phyloP scores from a whole-genome alignment of 371 early-diverging fungal species.

The Capillidium heterosporum region DNA sequence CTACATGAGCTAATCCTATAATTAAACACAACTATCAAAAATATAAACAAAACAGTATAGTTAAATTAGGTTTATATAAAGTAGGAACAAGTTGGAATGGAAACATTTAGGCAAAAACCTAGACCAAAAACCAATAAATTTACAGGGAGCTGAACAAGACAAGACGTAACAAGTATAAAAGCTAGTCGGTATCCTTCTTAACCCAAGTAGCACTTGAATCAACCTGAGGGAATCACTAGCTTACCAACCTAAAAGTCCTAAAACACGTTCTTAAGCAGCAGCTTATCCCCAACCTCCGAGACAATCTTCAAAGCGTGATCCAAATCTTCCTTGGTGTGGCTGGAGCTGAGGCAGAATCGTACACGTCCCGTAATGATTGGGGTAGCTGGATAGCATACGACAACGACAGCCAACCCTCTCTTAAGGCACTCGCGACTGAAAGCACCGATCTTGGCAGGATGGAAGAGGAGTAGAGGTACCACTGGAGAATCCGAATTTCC shows the following conservation, averaged over 20 bases:
- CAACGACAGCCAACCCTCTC: slow-evolving; percentile 92
- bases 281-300: slow-evolving; percentile 19
- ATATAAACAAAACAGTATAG: too few species aligned
- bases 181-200: too few species aligned
- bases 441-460: slow-evolving; percentile 82
- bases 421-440: slow-evolving; percentile 28
- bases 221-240: too few species aligned
- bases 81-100: too few species aligned
- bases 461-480: slow-evolving; percentile 90
- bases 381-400: slow-evolving; percentile 97
- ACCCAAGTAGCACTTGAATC: too few species aligned
- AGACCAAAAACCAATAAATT: too few species aligned
- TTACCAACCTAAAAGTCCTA: background rate
- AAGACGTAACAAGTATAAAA: too few species aligned
- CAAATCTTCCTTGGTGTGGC: slow-evolving; percentile 94
- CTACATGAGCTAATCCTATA: too few species aligned
- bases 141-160: too few species aligned
- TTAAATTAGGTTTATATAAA: too few species aligned
- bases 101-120: too few species aligned
- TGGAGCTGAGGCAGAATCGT: slow-evolving; percentile 91
- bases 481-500: slow-evolving; percentile 92
- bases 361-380: slow-evolving; percentile 94
- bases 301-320: slow-evolving; percentile 35
- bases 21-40: too few species aligned
- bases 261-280: slow-evolving; percentile 14